Conservation (phyloP, 2,329 filamentous ascomycete species). For the Emericellopsis cladophorae region DNA sequence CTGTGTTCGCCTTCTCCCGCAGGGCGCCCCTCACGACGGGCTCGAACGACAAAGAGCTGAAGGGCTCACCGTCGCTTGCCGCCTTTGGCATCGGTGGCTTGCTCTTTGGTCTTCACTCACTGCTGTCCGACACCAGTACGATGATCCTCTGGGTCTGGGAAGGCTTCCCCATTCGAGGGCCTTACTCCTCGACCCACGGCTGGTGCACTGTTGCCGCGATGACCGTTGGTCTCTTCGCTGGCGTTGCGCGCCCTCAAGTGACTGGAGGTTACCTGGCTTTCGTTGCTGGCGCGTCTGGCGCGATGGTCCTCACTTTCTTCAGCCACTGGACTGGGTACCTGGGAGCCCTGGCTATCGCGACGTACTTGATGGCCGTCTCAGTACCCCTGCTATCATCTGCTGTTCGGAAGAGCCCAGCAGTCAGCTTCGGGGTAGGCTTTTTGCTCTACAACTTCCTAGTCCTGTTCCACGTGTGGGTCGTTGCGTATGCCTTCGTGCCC, state of each 20-base stretch:
- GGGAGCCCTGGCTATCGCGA: constrained; percentile 61
- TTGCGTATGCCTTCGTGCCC: constrained; percentile 95
- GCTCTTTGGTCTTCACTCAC: constrained; percentile 80
- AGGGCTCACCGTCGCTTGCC: constrained; percentile 57
- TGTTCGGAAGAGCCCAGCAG: constrained; percentile 61
- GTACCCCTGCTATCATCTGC: constrained; percentile 66
- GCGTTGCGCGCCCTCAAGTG: constrained; percentile 59
- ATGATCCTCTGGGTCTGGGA: constrained; percentile 99
- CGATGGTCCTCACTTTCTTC: constrained; percentile 62
- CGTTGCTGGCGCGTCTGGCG: constrained; percentile 65
- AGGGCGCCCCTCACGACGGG: constrained; percentile 37
- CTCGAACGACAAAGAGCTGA: constrained; percentile 28
- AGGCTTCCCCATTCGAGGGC: constrained; percentile 81
- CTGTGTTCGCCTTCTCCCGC: constrained; percentile 64
- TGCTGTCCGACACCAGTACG: constrained; percentile 93
- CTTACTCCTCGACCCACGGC: constrained; percentile 79
- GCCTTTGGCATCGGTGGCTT: constrained; percentile 71
- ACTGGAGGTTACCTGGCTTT: constrained; percentile 71
- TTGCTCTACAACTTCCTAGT: constrained; percentile 87
- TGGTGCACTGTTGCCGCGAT: constrained; percentile 78
- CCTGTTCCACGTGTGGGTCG: constrained; percentile 97
- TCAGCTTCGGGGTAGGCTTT: constrained; percentile 80
- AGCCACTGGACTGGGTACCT: constrained; percentile 84
- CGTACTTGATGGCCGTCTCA: constrained; percentile 72
- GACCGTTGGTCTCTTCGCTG: constrained; percentile 66